Evolutionary conservation across 352 stramenopile genomes (phyloP).

Genomic region (Phytophthora fragariae): DNA sequence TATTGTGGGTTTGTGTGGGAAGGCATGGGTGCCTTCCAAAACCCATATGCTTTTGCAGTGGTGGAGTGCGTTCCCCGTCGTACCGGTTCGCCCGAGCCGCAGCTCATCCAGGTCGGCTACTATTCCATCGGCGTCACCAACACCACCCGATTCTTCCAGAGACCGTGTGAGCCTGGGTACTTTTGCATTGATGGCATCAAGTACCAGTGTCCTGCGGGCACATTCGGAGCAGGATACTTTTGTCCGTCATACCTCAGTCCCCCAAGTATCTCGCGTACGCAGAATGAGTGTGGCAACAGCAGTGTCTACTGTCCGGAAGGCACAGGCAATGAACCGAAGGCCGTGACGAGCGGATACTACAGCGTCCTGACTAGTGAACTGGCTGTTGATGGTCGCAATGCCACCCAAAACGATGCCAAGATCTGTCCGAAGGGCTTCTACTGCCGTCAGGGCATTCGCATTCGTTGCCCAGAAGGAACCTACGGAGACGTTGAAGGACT

Average conservation of each 20-base stretch:
- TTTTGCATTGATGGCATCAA: slow-evolving; percentile 77
- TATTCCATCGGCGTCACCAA: slow-evolving; percentile 73
- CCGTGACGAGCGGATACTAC: slow-evolving; percentile 62
- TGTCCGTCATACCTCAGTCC: slow-evolving; percentile 70
- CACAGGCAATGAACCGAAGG: slow-evolving; percentile 53
- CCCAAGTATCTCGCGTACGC: slow-evolving; percentile 50
- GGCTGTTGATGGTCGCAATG: slow-evolving; percentile 48
- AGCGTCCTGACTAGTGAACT: slow-evolving; percentile 52
- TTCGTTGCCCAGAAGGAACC: too few species aligned
- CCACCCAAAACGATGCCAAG: slow-evolving; percentile 58
- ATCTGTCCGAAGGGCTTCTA: slow-evolving; percentile 73
- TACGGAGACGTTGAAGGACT: too few species aligned
- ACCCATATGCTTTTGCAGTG: too few species aligned
- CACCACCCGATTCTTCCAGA: slow-evolving; percentile 67
- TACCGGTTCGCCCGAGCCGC: slow-evolving; percentile 49
- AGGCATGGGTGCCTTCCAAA: too few species aligned
- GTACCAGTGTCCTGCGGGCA: slow-evolving; percentile 77
- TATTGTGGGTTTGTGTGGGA: too few species aligned
- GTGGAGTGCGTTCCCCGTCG: slow-evolving; percentile 25
- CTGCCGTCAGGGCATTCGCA: slow-evolving; percentile 70
- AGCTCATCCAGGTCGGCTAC: slow-evolving; percentile 55
- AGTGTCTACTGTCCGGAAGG: slow-evolving; percentile 67
- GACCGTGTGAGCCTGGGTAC: slow-evolving; percentile 70
- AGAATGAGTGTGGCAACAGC: slow-evolving; percentile 59
- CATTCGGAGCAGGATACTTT: slow-evolving; percentile 75